Conservation (phyloP, 2,329 filamentous ascomycete species). For the Sporothrix brasiliensis region DNA sequence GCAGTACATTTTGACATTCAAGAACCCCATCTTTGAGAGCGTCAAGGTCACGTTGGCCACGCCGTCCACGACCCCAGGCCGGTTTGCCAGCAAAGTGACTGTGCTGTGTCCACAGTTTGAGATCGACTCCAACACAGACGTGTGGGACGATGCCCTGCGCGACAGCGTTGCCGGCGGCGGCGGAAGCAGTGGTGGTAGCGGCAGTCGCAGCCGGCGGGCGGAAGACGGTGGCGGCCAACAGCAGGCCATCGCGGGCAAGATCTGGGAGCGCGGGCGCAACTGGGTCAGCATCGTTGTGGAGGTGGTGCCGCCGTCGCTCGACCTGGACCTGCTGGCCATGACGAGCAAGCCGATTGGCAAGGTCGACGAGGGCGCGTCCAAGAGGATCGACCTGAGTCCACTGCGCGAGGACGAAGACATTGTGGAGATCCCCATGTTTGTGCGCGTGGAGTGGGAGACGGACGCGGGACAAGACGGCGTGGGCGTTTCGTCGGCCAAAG, state of each 20-base stretch:
- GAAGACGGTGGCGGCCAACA: slow-evolving; percentile 49
- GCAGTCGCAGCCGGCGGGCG: slow-evolving; percentile 44
- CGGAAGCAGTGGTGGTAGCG: slow-evolving; percentile 43
- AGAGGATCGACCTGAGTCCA: slow-evolving; percentile 48
- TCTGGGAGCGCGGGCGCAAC: slow-evolving; percentile 93
- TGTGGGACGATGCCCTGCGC: slow-evolving; percentile 84
- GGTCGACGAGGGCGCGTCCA: slow-evolving; percentile 36
- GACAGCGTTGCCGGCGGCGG: slow-evolving; percentile 46
- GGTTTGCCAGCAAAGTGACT: slow-evolving; percentile 78
- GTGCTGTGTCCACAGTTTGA: slow-evolving; percentile 94
- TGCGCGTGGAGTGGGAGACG: slow-evolving; percentile 86
- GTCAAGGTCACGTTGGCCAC: slow-evolving; percentile 88
- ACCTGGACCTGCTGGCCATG: slow-evolving; percentile 44
- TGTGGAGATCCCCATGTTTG: slow-evolving; percentile 91
- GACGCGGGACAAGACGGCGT: slow-evolving; percentile 66
- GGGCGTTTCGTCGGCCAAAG: slow-evolving; percentile 55
- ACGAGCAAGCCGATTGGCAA: slow-evolving; percentile 40
- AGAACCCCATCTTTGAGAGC: slow-evolving; percentile 90
- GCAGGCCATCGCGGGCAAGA: slow-evolving; percentile 82
- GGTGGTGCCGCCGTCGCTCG: slow-evolving; percentile 69
- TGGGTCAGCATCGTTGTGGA: slow-evolving; percentile 95
- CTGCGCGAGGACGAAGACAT: slow-evolving; percentile 63
- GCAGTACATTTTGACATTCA: slow-evolving; percentile 87
- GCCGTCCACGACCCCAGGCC: slow-evolving; percentile 74
- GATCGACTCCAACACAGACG: slow-evolving; percentile 85